Evolutionary conservation across 805 yeast species (phyloP), one percentile per base, ranked within the genome.

Genomic region (Suhomyces pyralidae): DNA sequence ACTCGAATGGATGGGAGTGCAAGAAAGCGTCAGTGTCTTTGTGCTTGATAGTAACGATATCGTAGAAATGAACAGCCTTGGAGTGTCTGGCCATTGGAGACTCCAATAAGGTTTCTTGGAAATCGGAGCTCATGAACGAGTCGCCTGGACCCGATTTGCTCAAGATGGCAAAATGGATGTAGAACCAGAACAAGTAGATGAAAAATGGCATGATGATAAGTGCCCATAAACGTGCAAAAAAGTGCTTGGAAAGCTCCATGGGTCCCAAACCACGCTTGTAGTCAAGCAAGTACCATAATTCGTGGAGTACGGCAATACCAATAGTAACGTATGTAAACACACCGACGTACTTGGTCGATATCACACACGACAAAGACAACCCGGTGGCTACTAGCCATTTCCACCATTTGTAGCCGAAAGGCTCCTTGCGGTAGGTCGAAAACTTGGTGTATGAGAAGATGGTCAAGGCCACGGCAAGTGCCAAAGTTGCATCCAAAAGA

Each of bases 271-370:
- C 93, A 32, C 81, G 79, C 56, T 79, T 78, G 60, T 82, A 71
- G 66, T 93, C 97, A 48, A 94, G 77, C 60, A 92, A 74, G 56
- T 81, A 80, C 99, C 99, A 94, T 62, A 94, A 76, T 64, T 94
- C 98, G 64, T 84, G 79, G 5, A 81, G 62, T 7, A 94, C 97
- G 44, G 96, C 97, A 52, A 82, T 69, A 30, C 99, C 99, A 59
- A 94, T 83, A 49, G 96, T 83, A 47, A 85, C 78, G 68, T 86
- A 94, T 0, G 98, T 91, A 77, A 94, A 87, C 7, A 88, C 87
- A 69, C 99, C 99, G 43, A 94, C 97, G 69, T 94, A 92, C 67
- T 94, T 94, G 53, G 97, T 94, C 45, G 97, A 88, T 54, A 94
- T 93, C 30, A 94, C 97, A 66, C 93, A 85, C 0, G 97, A 90